Evolutionary conservation across 148 eudicot genomes (phyloP), one percentile per base, ranked within the genome.

Genomic region (Rhododendron mucronatum): DNA sequence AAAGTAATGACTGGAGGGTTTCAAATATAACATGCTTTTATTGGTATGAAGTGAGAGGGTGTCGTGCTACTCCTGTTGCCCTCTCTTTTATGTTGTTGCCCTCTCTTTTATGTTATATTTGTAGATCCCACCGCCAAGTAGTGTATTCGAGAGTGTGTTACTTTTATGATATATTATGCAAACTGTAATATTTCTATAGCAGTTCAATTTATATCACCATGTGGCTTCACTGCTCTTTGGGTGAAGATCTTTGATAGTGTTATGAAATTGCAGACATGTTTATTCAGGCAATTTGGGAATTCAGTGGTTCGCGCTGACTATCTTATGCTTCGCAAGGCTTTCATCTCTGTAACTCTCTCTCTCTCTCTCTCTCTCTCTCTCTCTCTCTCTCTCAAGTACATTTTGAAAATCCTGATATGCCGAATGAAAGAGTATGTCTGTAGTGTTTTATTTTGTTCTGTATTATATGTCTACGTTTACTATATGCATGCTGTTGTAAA

Each of bases 221-320:
- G n/a, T n/a, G n/a, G 51, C 44, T 83, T 69, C 55, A 65, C 13
- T 71, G 85, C 67, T 53, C 59, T 80, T 87, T 84, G 6, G 63
- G 48, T 78, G 41, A 48, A 81, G 83, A 51, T 14, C 7, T 41
- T 69, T 63, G 75, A 80, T 65, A 61, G 76, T 67, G 83, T 37
- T 81, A 63, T 84, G 82, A 53, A 81, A 69, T 86, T 87, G 84
- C 92, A 96, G 99, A 93, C 93, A 39, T 95, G 99, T 88, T 95
- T 96, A 93, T 96, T 96, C 88, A 90, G 99, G 69, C 98, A 96
- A 86, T 96, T 96, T 90, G 96, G n/a, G n/a, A n/a, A n/a, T n/a
- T n/a, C n/a, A n/a, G n/a, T n/a, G n/a, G n/a, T n/a, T n/a, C n/a
- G n/a, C n/a, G n/a, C n/a, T n/a, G n/a, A n/a, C n/a, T n/a, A n/a